Evolutionary conservation across 106 monocot species (phyloP).

Genomic region (Dendrobium chrysotoxum): DNA sequence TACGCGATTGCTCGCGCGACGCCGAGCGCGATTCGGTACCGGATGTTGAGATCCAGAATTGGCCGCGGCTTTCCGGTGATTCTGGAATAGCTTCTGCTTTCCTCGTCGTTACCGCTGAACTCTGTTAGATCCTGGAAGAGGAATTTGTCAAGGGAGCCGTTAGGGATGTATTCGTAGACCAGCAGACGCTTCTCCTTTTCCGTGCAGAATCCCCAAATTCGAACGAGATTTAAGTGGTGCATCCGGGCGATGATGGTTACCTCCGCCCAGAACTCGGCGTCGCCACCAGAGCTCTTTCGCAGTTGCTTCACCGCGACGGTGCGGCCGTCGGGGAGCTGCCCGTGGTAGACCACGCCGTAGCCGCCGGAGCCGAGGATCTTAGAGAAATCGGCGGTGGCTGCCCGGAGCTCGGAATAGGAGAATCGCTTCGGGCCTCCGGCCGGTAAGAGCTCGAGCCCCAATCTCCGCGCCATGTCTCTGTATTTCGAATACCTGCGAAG

Average conservation of each 20-base stretch:
- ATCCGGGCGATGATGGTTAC: conserved; percentile 73
- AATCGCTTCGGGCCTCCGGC: conserved; percentile 54
- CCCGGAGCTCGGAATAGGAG: conserved; percentile 47
- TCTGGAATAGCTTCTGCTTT: background rate
- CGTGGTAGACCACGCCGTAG: conserved; percentile 48
- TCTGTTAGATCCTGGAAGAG: conserved; percentile 29
- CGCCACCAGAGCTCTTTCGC: conserved; percentile 32
- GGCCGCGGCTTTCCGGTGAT: background rate
- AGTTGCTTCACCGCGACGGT: conserved; percentile 54
- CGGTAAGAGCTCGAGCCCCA: conserved; percentile 62
- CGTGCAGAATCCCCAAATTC: conserved; percentile 87
- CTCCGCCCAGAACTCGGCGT: conserved; percentile 78
- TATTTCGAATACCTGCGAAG: conserved; percentile 66
- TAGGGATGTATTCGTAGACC: conserved; percentile 78
- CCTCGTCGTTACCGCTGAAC: background rate
- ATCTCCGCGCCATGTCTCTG: conserved; percentile 63
- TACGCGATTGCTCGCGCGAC: conserved; percentile 82
- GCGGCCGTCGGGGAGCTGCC: conserved; percentile 45
- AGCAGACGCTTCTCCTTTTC: conserved; percentile 73
- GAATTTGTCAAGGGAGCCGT: conserved; percentile 68
- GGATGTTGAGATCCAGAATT: conserved; percentile 46
- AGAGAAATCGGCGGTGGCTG: conserved; percentile 57
- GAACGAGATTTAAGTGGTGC: conserved; percentile 85
- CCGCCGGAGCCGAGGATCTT: conserved; percentile 43
- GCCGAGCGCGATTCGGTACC: conserved; percentile 74